phyloP scores from a whole-genome alignment of 345 rosid species.

The Syzygium aqueum region DNA sequence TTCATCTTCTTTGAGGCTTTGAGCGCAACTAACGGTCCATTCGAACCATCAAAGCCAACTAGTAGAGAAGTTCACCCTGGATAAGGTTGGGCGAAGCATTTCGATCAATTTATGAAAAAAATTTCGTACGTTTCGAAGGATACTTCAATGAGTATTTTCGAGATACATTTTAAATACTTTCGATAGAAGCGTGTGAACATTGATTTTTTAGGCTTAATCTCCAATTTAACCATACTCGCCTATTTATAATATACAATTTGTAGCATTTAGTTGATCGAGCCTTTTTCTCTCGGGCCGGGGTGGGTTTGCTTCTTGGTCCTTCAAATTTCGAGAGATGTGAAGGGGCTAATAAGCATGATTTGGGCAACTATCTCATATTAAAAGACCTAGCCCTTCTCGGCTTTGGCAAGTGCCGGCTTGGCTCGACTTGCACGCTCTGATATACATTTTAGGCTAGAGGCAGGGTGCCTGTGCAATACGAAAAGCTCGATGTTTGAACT shows the following conservation, averaged over 20 bases:
- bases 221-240: not conserved
- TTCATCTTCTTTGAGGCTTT: not conserved
- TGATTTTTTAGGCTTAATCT: not conserved
- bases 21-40: not conserved
- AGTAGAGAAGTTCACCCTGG: not conserved
- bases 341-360: not conserved
- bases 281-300: not conserved
- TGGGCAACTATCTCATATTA: not conserved
- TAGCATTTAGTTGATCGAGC: not conserved
- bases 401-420: not conserved
- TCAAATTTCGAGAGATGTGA: not conserved
- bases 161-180: not conserved
- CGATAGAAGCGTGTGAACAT: not conserved
- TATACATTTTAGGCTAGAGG: not conserved
- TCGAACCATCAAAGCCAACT: not conserved
- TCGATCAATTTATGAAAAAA: not conserved
- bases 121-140: not conserved
- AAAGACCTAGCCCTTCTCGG: not conserved
- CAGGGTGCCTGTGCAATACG: not conserved
- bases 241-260: not conserved
- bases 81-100: not conserved
- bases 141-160: not conserved
- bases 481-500: not conserved
- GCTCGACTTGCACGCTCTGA: not conserved
- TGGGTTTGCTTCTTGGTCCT: not conserved